Base-by-base conservation (phyloP, 345 rosid species). In the Gynandropsis gynandra region DNA sequence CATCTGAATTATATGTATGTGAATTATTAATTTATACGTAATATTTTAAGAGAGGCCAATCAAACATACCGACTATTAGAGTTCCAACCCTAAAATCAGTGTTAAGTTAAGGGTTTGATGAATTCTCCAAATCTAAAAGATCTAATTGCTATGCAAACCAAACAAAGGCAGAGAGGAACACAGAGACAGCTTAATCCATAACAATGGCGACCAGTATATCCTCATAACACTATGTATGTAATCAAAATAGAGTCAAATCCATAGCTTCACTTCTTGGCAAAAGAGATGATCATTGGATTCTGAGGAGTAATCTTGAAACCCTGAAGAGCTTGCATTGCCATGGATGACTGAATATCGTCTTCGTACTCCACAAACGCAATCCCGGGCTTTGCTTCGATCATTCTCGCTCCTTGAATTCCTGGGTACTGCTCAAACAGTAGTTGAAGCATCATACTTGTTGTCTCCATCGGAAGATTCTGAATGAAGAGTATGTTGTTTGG, bases 351-450 rank as follows among this genome's bases (percentile, higher is more conserved):
- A 53, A 64, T 79, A 9, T 92, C 97, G 29, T 88, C 94, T 69
- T 81, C 99, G 29, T 55, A 88, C 57, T 93, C 99, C 4, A 85
- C 89, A 50, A 88, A 88, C 0, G 99, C 97, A 43, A 93, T 93
- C 35, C 97, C 95, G 9, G 97, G 99, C 57, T 83, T 88, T n/a
- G 97, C 94, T 62, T 77, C 83, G 15, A 83, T 67, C 99, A 88
- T 93, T 40, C 97, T 68, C 35, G 83, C 94, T 74, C 88, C 99
- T 62, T 68, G 88, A 61, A 82, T 88, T 27, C 99, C 99, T 0
- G 90, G 86, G 58, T 76, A 93, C 41, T 83, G 94, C 36, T 72
- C 58, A 57, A 93, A 88, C 47, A 93, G 87, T 54, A 72, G 20
- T 64, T 88, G 80, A 67, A 88, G 76, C 99, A 93, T 93, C 58